Evolutionary conservation across 1,284 basidiomycete genomes (phyloP).

Genomic region (Gomphus bonarii): DNA sequence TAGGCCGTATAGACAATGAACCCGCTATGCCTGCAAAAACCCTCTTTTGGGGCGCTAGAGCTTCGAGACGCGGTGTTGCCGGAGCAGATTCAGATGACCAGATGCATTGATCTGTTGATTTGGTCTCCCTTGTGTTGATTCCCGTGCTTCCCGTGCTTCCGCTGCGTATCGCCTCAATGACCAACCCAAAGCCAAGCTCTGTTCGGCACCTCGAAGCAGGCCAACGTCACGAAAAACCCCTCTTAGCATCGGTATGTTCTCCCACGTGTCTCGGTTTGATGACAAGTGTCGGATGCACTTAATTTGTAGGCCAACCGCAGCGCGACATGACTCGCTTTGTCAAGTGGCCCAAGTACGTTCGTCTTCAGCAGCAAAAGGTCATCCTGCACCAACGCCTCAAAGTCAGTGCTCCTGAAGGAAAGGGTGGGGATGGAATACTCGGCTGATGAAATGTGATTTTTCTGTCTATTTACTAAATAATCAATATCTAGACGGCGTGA

Average conservation of each 20-base stretch:
- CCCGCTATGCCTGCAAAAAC: constrained; percentile 37
- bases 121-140: constrained; percentile 19
- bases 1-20: constrained; percentile 24
- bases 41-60: constrained; percentile 44
- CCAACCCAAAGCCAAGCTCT: constrained; percentile 67
- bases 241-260: too few relatives aligned
- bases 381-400: constrained; percentile 98
- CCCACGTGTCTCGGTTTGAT: too few relatives aligned
- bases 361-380: constrained; percentile 97
- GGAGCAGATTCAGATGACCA: constrained; percentile 1
- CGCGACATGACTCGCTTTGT: constrained; percentile 95
- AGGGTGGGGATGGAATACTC: too few relatives aligned
- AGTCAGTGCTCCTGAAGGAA: too few relatives aligned
- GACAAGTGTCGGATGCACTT: too few relatives aligned
- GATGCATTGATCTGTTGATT: constrained; percentile 7
- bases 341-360: constrained; percentile 99
- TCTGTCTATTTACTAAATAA: too few relatives aligned
- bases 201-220: constrained; percentile 64
- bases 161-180: constrained; percentile 77
- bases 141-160: constrained; percentile 39
- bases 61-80: constrained; percentile 43
- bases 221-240: constrained; percentile 86
- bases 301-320: constrained; percentile 75
- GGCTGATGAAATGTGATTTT: too few relatives aligned
- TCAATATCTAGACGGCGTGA: too few relatives aligned